Base-by-base conservation (phyloP, 2,329 filamentous ascomycete genomes). In the Calonectria fujianensis region DNA sequence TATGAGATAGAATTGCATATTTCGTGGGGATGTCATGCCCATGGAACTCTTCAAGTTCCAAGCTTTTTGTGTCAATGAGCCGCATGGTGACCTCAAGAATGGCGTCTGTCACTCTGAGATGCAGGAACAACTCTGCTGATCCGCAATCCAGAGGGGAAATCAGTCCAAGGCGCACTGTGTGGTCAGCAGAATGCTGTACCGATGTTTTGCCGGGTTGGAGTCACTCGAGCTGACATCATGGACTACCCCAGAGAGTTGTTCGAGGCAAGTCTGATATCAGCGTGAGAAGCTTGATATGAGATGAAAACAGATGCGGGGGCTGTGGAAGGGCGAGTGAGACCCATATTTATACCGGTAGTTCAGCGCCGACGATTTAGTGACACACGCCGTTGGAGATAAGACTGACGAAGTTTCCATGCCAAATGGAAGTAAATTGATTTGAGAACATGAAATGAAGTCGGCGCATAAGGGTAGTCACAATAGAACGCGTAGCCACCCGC, bases 1-100 rank as follows among this genome's bases (percentile, higher is more conserved):
- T 63, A 11, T 63, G 57, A 29, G 57, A 63, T 41, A 41, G 24
- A 18, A 63, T 63, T 41, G 57, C 57, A 14, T 63, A 63, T 27
- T 63, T 63, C 16, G 24, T 20, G 24, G 57, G 57, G 16, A 63
- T 63, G 4, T 63, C 39, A 1, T 41, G 35, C 0, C 57, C 57
- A 24, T 63, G 20, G 24, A 63, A 45, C 24, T 63, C 57, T 45
- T 63, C 57, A 9, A 63, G 37, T 11, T 63, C 7, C 7, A 63
- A 29, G 2, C 24, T 63, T 39, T 20, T 11, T 20, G 57, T 39
- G 14, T 41, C 24, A 29, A 63, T 63, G 5, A 63, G 57, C 20
- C 57, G 29, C 57, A 63, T 63, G 9, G 20, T 10, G n/a, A 8
- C 9, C 6, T 29, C 24, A 13, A 18, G 4, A 11, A 18, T 27